Conservation (phyloP, 345 rosid genomes). For the Gynandropsis gynandra region DNA sequence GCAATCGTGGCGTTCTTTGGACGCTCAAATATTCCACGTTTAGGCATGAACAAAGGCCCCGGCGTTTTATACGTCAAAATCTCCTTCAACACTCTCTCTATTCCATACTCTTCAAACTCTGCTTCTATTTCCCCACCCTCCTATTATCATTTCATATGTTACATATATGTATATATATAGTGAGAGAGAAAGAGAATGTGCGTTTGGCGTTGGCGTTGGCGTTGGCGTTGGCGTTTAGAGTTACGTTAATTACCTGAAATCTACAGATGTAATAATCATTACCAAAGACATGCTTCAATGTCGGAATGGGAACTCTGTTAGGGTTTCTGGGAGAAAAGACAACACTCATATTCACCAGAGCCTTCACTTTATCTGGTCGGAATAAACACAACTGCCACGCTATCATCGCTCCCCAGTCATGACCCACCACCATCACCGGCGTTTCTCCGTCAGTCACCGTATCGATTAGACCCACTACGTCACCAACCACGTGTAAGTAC, state of each 20-base stretch:
- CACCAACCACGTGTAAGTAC: slow-evolving; percentile 46
- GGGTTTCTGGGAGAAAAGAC: slow-evolving; percentile 47
- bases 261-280: slow-evolving; percentile 76
- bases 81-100: slow-evolving; percentile 39
- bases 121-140: slow-evolving; percentile 59
- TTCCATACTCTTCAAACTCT: slow-evolving; percentile 42
- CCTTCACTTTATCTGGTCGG: slow-evolving; percentile 58
- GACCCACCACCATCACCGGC: slow-evolving; percentile 55
- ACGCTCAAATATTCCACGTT: slow-evolving; percentile 39
- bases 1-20: slow-evolving; percentile 20
- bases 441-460: slow-evolving; percentile 31
- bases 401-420: slow-evolving; percentile 65
- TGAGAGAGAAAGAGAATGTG: too few relatives aligned
- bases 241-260: slow-evolving; percentile 74
- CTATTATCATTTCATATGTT: slow-evolving; percentile 22
- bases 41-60: slow-evolving; percentile 43
- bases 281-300: slow-evolving; percentile 38
- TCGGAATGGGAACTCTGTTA: slow-evolving; percentile 38
- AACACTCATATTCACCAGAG: slow-evolving; percentile 53
- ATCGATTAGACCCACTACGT: slow-evolving; percentile 43
- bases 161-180: too few relatives aligned
- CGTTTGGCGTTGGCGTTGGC: too few relatives aligned
- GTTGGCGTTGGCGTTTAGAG: too few relatives aligned
- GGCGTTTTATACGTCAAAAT: slow-evolving; percentile 42
- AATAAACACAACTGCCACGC: slow-evolving; percentile 57